These are phyloP conservation scores for Ogataea nakhonphanomensis DNA, from an alignment of 805 yeast species.

Conservation along the genomic window DNA sequence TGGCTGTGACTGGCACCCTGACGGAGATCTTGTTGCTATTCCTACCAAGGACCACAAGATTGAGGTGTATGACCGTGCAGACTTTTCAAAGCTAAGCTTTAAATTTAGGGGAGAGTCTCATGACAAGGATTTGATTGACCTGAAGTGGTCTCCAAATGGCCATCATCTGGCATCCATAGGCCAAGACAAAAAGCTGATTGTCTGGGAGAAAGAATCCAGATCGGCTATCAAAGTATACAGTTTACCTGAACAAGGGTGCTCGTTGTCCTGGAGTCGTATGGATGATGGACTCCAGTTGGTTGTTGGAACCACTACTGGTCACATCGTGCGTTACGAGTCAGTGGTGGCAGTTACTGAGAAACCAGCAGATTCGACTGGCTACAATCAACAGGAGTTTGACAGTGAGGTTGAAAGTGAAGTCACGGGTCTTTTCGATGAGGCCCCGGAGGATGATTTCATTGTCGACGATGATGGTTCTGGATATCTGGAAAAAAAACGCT, in stretches of 20 bases:
- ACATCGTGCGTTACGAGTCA: conserved; percentile 28
- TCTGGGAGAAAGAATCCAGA: conserved; percentile 51
- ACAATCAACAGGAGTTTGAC: conserved; percentile 14
- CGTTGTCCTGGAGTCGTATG: conserved; percentile 34
- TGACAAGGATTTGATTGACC: conserved; percentile 40
- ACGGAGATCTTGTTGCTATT: conserved; percentile 65
- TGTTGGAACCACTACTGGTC: conserved; percentile 45
- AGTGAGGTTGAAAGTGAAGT: conserved; percentile 26
- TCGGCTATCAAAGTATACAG: conserved; percentile 32
- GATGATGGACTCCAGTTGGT: conserved; percentile 26
- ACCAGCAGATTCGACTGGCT: conserved; percentile 10
- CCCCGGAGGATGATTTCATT: conserved; percentile 50
- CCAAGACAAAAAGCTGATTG: conserved; percentile 43
- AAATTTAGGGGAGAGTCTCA: conserved; percentile 26
- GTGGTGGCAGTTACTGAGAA: conserved; percentile 17
- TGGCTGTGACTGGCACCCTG: conserved; percentile 57
- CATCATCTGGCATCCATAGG: conserved; percentile 57
- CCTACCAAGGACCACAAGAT: conserved; percentile 53
- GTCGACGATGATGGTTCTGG: conserved; percentile 63
- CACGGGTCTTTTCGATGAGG: conserved; percentile 35
- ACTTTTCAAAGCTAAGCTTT: conserved; percentile 26
- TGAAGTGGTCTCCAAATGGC: conserved; percentile 62
- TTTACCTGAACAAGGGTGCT: conserved; percentile 21
- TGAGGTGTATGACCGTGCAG: conserved; percentile 40
- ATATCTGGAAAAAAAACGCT: conserved; percentile 19